A percentile compares a stretch with the other conserved stretches of the same genome.
Conservation (phyloP, 192 early-diverging fungal species). For the Entomortierella chlamydospora region DNA sequence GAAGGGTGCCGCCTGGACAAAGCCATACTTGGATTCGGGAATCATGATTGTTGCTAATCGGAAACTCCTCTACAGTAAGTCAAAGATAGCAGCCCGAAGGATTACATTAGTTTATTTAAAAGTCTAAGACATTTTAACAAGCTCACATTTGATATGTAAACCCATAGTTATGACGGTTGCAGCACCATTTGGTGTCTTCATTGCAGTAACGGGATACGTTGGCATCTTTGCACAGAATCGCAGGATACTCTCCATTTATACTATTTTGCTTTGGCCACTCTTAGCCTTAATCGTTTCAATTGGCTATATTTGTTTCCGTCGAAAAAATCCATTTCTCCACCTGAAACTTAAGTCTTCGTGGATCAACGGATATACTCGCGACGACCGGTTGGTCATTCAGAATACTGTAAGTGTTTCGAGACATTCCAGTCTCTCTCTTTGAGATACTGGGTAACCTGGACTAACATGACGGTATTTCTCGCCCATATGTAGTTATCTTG, state of each 20-base stretch:
- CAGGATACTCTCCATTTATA: constrained; percentile 54
- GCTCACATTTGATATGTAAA: background rate
- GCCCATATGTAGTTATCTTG: constrained; percentile 61
- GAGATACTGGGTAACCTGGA: too few relatives aligned
- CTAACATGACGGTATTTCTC: too few relatives aligned
- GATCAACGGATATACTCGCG: constrained; percentile 44
- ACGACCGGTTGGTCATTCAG: constrained; percentile 47
- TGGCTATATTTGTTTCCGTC: constrained; percentile 58
- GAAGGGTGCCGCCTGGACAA: constrained; percentile 33
- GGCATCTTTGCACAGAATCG: constrained; percentile 64
- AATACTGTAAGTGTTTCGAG: constrained; percentile 34
- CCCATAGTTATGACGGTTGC: constrained; percentile 45
- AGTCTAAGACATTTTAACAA: background rate
- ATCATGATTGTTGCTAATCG: constrained; percentile 44
- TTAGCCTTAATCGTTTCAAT: constrained; percentile 61
- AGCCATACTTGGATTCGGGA: constrained; percentile 31
- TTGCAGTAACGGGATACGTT: constrained; percentile 55
- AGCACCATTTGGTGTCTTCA: constrained; percentile 48
- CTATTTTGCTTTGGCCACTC: constrained; percentile 59
- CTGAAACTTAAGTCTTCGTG: constrained; percentile 46
- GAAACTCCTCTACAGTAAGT: constrained; percentile 28
- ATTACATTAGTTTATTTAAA: background rate
- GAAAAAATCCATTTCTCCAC: constrained; percentile 20
- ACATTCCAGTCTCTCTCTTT: background rate
- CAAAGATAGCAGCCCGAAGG: background rate